These are phyloP conservation scores for Fusarium odoratissimum DNA, from an alignment of 2,329 filamentous ascomycete genomes.

Conservation along the genomic window DNA sequence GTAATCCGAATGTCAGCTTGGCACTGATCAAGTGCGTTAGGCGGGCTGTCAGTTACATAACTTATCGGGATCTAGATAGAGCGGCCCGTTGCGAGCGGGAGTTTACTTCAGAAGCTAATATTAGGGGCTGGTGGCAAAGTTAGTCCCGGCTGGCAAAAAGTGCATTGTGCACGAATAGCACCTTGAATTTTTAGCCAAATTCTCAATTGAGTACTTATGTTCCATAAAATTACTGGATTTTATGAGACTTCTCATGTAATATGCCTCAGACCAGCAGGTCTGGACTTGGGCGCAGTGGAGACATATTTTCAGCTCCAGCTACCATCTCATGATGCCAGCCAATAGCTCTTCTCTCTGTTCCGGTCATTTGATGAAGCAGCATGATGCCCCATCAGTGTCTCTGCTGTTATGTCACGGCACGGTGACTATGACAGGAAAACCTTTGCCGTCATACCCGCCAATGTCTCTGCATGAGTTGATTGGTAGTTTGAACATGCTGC, in stretches of 20 bases:
- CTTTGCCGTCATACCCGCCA: background rate
- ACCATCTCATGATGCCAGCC: too few species aligned
- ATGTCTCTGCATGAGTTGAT: background rate
- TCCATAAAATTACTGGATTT: background rate
- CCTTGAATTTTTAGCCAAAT: rapidly evolving
- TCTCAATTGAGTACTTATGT: rapidly evolving
- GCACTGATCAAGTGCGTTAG: background rate
- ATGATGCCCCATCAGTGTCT: too few species aligned
- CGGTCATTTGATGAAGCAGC: background rate
- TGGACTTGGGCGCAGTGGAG: background rate
- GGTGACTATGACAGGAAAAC: background rate
- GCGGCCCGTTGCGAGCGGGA: slow-evolving; percentile 19
- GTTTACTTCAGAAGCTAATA: background rate
- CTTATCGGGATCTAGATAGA: background rate
- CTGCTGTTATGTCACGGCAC: rapidly evolving
- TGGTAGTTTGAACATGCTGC: background rate
- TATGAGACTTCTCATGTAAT: too few species aligned
- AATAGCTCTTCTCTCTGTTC: too few species aligned
- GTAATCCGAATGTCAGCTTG: background rate
- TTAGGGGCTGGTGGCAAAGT: background rate
- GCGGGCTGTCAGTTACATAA: background rate
- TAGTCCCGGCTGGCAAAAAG: background rate
- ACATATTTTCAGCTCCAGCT: background rate
- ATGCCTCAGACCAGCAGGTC: background rate
- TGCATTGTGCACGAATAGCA: background rate